Evolutionary conservation across 805 yeast genomes (phyloP), one percentile per base, ranked within the genome.

Genomic region (Wickerhamiella parazyma): DNA sequence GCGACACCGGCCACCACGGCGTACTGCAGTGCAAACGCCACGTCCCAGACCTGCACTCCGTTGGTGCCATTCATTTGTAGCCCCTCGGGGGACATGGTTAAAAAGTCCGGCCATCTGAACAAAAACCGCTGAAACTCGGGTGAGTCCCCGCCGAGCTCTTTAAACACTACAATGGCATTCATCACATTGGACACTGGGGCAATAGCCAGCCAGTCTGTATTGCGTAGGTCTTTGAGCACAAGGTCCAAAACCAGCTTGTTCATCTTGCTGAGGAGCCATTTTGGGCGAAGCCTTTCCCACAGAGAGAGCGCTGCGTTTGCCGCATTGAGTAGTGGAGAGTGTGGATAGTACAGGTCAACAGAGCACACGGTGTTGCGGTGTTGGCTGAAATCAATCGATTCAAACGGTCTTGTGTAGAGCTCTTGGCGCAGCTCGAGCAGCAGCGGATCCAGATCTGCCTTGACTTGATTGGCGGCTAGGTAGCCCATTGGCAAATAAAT

Each of bases 11-110:
- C 82, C 54, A 72, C 66, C 47, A 84, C 77, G 49, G 75, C 71
- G 55, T 84, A 83, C 57, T 91, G 98, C 20, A 91, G 68, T 45
- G 83, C 80, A 64, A 91, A 89, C 0, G 96, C 87, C 21, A 79
- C 78, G 61, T 91, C 99, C 98, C 99, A 91, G 1, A 80, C 87
- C 62, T 91, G 99, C 0, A 83, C 84, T 19, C 99, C 99, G 60
- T 91, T 91, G 0, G 99, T 91, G 2, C 99, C 99, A 83, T 81
- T 84, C 45, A 84, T 80, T 2, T 89, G 74, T 76, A 91, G 71
- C 4, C 99, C 99, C 57, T 80, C 81, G 0, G 86, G 81, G 0
- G 95, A 93, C 64, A 80, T 79, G 61, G 82, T 86, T 41, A 85
- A 54, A 29, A 76, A 77, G 53, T 91, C 96, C 31, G 76, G 71